Conservation (phyloP, 140 eudicot species). For the Ambrosia hybrid region DNA sequence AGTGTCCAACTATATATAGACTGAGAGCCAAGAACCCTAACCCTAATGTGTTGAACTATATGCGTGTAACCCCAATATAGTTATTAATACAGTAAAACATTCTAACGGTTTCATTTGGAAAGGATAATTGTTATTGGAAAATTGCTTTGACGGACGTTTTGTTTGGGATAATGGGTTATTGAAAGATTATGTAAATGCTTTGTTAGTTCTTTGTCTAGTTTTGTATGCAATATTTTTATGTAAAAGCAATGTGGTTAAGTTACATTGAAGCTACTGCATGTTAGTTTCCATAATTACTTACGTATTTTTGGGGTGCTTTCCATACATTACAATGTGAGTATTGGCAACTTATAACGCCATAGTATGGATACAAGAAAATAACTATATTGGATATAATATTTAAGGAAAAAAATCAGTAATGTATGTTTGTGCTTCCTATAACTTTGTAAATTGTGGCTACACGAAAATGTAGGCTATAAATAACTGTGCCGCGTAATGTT, state of each 20-base stretch:
- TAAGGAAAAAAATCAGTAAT: background rate
- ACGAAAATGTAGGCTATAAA: background rate
- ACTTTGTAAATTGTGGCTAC: constrained; percentile 6
- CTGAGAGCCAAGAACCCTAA: background rate
- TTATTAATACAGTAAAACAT: background rate
- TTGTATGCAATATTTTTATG: background rate
- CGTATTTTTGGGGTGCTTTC: background rate
- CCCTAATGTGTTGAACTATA: background rate
- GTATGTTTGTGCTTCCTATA: constrained; percentile 2
- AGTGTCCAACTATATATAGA: background rate
- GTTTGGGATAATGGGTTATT: constrained; percentile 7
- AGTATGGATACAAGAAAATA: constrained; percentile 6
- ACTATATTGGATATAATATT: background rate
- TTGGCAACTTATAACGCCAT: background rate
- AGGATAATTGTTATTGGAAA: constrained; percentile 1
- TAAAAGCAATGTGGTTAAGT: constrained; percentile 9
- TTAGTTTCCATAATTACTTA: background rate
- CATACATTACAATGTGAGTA: background rate
- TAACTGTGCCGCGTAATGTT: background rate
- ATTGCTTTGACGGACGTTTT: constrained; percentile 2
- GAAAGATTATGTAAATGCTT: constrained; percentile 7
- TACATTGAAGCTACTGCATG: background rate
- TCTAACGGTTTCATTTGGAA: background rate
- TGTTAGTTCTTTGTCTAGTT: background rate
- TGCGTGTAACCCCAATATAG: background rate